Conservation (phyloP, 2,329 filamentous ascomycete species). For the Neonectria magnoliae region DNA sequence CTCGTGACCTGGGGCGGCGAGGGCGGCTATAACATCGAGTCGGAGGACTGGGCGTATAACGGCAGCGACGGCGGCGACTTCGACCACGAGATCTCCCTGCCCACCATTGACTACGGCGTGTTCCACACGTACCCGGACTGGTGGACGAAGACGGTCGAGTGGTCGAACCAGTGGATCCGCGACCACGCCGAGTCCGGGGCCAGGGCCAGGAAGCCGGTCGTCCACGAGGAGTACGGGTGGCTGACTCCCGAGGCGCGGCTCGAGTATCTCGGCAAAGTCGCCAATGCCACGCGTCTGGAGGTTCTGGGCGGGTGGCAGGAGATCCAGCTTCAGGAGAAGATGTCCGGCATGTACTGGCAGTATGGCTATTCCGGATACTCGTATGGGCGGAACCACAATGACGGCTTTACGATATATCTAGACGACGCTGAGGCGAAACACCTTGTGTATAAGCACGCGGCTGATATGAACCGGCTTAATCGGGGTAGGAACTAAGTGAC, state of each 20-base stretch:
- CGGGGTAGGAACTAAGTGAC: background rate
- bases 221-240: constrained; percentile 56
- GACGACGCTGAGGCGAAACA: constrained; percentile 58
- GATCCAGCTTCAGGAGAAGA: constrained; percentile 57
- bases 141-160: constrained; percentile 63
- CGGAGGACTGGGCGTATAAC: constrained; percentile 58
- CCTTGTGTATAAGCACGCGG: constrained; percentile 57
- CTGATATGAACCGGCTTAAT: constrained; percentile 48
- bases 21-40: constrained; percentile 59
- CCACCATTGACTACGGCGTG: constrained; percentile 62
- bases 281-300: constrained; percentile 55
- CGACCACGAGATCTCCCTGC: constrained; percentile 56
- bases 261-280: constrained; percentile 52
- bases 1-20: constrained; percentile 72
- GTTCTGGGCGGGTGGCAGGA: constrained; percentile 62
- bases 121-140: constrained; percentile 68
- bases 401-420: constrained; percentile 66
- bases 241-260: constrained; percentile 59
- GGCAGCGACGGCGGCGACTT: constrained; percentile 64
- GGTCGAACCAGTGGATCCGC: constrained; percentile 64
- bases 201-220: constrained; percentile 59
- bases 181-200: constrained; percentile 60
- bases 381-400: constrained; percentile 64
- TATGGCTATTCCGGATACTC: constrained; percentile 62
- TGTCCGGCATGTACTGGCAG: constrained; percentile 67